These are phyloP conservation scores for Ailanthus altissimus DNA, from an alignment of 345 rosid genomes.

Conservation along the genomic window DNA sequence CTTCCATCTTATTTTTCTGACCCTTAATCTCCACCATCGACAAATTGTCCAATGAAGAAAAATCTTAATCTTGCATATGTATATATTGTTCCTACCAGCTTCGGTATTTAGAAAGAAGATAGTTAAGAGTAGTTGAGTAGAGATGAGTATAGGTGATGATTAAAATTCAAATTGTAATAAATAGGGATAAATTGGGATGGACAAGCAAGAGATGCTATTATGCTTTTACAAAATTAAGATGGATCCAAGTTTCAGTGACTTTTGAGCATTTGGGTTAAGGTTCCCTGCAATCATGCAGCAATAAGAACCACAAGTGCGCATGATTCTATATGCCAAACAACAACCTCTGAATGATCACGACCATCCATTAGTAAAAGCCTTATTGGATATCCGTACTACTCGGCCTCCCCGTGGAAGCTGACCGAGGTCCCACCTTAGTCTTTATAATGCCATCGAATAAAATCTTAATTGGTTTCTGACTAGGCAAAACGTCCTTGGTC, in stretches of 20 bases:
- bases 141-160: not conserved
- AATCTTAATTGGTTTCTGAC: not conserved
- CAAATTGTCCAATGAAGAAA: no score
- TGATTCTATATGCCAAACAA: slow-evolving; percentile 28
- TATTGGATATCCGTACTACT: not conserved
- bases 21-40: no score
- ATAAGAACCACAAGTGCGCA: slow-evolving; percentile 17
- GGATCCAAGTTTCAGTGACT: slow-evolving; percentile 6
- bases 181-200: not conserved
- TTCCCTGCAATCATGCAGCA: not conserved
- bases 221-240: slow-evolving; percentile 2
- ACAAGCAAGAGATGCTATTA: not conserved
- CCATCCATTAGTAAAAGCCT: slow-evolving; percentile 18
- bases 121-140: not conserved
- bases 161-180: not conserved
- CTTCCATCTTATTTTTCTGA: not conserved
- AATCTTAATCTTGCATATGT: no score
- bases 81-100: no score
- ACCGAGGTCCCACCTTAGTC: not conserved
- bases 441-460: not conserved
- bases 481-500: not conserved
- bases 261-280: not conserved
- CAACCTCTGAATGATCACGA: slow-evolving; percentile 1
- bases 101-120: no score
- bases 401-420: not conserved